Conservation (phyloP, 345 rosid species). For the Eucalyptus lansdowneana region DNA sequence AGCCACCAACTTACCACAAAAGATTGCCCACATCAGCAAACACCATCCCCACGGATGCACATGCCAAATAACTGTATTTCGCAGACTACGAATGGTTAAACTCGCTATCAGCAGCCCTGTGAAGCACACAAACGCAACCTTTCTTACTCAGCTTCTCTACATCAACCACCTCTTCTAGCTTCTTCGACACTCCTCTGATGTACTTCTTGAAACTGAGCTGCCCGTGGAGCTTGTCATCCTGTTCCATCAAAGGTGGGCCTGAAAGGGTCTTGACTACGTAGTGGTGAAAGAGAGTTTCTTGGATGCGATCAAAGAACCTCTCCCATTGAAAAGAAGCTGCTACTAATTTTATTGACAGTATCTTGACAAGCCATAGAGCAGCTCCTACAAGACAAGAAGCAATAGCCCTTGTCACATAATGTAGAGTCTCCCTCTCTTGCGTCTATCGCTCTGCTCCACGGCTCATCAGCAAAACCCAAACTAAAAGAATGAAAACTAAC, state of each 20-base stretch:
- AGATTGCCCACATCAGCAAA: slow-evolving; percentile 31
- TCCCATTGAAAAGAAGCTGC: slow-evolving; percentile 45
- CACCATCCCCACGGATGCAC: slow-evolving; percentile 56
- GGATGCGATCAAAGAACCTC: slow-evolving; percentile 62
- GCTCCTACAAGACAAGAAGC: slow-evolving; percentile 37
- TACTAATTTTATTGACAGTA: slow-evolving; percentile 31
- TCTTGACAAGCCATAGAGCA: slow-evolving; percentile 47
- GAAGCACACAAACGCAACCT: slow-evolving; percentile 24
- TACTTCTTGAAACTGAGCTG: slow-evolving; percentile 33
- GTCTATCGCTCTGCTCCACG: slow-evolving; percentile 25
- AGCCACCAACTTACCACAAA: slow-evolving; percentile 34
- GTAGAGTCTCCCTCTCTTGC: slow-evolving; percentile 12
- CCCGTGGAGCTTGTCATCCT: slow-evolving; percentile 21
- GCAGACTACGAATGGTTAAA: slow-evolving; percentile 15
- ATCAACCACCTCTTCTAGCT: slow-evolving; percentile 40
- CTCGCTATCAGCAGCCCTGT: slow-evolving; percentile 15
- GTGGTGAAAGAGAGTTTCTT: slow-evolving; percentile 67
- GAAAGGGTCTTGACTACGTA: slow-evolving; percentile 46
- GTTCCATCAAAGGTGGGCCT: slow-evolving; percentile 43
- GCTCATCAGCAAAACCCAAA: slow-evolving; percentile 51
- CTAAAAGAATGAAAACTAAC: slow-evolving; percentile 35
- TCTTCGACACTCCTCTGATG: slow-evolving; percentile 2
- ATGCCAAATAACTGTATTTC: slow-evolving; percentile 18
- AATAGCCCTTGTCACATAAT: slow-evolving; percentile 34
- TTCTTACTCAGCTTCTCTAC: slow-evolving; percentile 51